phyloP scores from a whole-genome alignment of 1,139 yeast genomes.

The Meyerozyma elateridarum region DNA sequence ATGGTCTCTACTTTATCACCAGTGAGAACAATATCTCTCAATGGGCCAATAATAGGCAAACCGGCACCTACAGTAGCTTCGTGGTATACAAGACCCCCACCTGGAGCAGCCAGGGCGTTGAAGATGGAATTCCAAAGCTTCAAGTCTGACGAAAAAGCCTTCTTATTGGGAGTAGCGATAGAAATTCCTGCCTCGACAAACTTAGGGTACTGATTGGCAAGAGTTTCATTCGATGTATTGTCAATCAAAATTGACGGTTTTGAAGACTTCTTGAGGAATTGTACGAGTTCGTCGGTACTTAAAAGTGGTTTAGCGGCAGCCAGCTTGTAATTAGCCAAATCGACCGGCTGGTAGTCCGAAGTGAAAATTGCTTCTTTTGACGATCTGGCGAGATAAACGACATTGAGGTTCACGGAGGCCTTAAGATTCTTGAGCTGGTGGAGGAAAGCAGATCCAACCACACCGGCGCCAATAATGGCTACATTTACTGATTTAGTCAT shows the following conservation, averaged over 20 bases:
- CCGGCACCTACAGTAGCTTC: constrained; percentile 99
- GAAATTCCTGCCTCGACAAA: constrained; percentile 78
- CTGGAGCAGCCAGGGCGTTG: constrained; percentile 41
- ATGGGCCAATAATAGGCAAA: constrained; percentile 83
- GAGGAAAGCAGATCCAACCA: constrained; percentile 85
- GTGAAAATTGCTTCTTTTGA: constrained; percentile 62
- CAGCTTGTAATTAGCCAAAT: constrained; percentile 56
- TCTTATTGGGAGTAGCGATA: constrained; percentile 96
- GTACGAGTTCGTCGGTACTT: constrained; percentile 52
- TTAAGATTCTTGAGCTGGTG: constrained; percentile 63
- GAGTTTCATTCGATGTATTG: constrained; percentile 79
- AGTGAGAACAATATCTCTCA: constrained; percentile 80
- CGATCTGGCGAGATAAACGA: constrained; percentile 75
- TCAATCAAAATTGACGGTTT: constrained; percentile 83
- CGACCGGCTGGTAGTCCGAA: constrained; percentile 65
- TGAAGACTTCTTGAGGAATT: constrained; percentile 60
- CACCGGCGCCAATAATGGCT: constrained; percentile 89
- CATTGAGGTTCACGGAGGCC: constrained; percentile 58
- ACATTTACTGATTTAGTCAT: constrained; percentile 64
- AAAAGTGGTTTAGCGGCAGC: constrained; percentile 48
- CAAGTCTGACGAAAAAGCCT: constrained; percentile 86
- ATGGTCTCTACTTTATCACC: constrained; percentile 89
- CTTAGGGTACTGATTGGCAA: constrained; percentile 73
- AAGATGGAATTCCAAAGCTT: constrained; percentile 75
- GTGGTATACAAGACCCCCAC: constrained; percentile 84